Percentiles rank a stretch among this genome's conserved stretches.
These are phyloP conservation scores for Casaregolazyma suthepensis DNA, from an alignment of 1,139 yeast genomes.

Conservation along the genomic window DNA sequence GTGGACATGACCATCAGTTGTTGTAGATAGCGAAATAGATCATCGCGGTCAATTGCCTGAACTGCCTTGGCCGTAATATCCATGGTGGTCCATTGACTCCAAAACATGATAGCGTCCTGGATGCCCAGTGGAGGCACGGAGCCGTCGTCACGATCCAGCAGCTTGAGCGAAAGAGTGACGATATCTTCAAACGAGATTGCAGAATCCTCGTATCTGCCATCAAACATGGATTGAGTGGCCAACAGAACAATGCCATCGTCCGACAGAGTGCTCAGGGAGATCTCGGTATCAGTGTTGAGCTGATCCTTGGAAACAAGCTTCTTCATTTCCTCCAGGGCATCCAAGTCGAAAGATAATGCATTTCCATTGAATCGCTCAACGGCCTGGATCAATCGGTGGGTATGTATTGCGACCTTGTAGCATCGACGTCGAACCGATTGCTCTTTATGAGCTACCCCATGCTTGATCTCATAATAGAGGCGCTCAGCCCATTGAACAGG, in stretches of 20 bases:
- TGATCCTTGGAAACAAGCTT: slow-evolving; percentile 20
- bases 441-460: slow-evolving; percentile 19
- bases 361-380: slow-evolving; percentile 48
- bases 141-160: slow-evolving; percentile 21
- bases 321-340: slow-evolving; percentile 40
- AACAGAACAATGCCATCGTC: slow-evolving; percentile 31
- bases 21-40: slow-evolving; percentile 42
- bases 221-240: slow-evolving; percentile 30
- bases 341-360: slow-evolving; percentile 58
- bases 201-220: slow-evolving; percentile 18
- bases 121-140: slow-evolving; percentile 36
- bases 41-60: slow-evolving; percentile 18
- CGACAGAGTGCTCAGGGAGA: slow-evolving; percentile 17
- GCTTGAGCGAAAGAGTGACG: slow-evolving; percentile 21
- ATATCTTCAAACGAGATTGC: slow-evolving; percentile 22
- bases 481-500: slow-evolving; percentile 31
- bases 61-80: slow-evolving; percentile 30
- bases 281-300: slow-evolving; percentile 10
- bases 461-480: slow-evolving; percentile 27
- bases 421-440: slow-evolving; percentile 11
- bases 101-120: slow-evolving; percentile 38
- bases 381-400: slow-evolving; percentile 14
- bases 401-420: not conserved
- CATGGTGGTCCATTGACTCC: slow-evolving; percentile 39
- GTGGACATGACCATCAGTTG: slow-evolving; percentile 38